Conservation (phyloP, 257 asterid genomes). For the Nicotiana noctiflora region DNA sequence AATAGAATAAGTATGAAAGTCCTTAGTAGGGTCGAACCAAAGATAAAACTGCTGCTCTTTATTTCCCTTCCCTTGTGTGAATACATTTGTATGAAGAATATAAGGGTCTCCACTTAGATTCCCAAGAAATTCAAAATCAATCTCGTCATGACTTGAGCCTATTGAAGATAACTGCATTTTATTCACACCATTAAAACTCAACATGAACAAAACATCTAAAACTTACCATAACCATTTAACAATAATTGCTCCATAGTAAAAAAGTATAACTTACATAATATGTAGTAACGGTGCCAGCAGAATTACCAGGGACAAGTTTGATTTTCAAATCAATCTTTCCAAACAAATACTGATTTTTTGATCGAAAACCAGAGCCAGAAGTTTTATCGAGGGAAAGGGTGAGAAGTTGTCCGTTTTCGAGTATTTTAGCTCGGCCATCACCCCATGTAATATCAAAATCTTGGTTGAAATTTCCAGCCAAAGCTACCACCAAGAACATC, state of each 20-base stretch:
- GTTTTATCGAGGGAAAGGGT: neutral
- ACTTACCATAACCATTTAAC: neutral
- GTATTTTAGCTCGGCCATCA: neutral
- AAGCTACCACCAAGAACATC: neutral
- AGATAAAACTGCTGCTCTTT: constrained; percentile 7
- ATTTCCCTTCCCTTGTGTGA: neutral
- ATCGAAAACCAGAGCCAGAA: neutral
- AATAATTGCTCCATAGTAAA: neutral
- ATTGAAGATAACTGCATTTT: neutral
- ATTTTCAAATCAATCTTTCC: constrained; percentile 2
- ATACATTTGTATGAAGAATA: constrained; percentile 7
- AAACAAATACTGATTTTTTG: neutral
- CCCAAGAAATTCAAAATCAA: constrained; percentile 5
- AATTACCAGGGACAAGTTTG: neutral
- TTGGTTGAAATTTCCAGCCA: neutral
- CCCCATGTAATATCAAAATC: constrained; percentile 9
- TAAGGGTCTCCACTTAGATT: constrained; percentile 5
- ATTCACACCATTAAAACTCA: neutral
- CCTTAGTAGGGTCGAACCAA: constrained; percentile 3
- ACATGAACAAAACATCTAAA: neutral
- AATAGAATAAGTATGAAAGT: neutral
- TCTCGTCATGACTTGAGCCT: constrained; percentile 6
- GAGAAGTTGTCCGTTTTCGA: neutral
- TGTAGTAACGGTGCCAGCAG: constrained; percentile 9
- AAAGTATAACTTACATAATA: neutral